A percentile compares a stretch with the other conserved stretches of the same genome.
phyloP scores from a whole-genome alignment of 495 filamentous ascomycete species.

The Penicillium paradoxum region DNA sequence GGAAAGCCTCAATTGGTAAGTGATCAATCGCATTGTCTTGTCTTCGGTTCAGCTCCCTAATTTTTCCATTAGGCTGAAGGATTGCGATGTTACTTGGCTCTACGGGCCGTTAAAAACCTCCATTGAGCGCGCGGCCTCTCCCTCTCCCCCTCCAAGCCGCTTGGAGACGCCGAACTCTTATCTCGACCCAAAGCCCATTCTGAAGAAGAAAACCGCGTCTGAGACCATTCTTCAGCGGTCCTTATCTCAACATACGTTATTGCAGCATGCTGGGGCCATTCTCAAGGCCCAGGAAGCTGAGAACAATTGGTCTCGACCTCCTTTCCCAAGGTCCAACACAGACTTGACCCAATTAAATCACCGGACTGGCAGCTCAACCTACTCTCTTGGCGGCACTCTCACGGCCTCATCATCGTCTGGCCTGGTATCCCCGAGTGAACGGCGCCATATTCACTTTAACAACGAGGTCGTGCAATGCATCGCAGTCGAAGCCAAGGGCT shows the following conservation, averaged over 20 bases:
- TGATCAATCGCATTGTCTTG: constrained; percentile 4
- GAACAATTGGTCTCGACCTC: constrained; percentile 38
- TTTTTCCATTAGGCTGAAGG: constrained; percentile 75
- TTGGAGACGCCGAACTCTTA: constrained; percentile 81
- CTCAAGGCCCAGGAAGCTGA: constrained; percentile 82
- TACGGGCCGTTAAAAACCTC: constrained; percentile 87
- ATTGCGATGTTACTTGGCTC: constrained; percentile 96
- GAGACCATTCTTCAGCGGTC: constrained; percentile 93
- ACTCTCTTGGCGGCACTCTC: constrained; percentile 25
- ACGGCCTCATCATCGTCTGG: constrained; percentile 41
- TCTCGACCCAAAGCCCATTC: constrained; percentile 79
- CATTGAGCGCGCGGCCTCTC: constrained; percentile 34
- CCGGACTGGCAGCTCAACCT: constrained; percentile 32
- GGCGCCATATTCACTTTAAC: constrained; percentile 92
- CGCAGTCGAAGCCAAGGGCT: constrained; percentile 79
- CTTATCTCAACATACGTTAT: constrained; percentile 79
- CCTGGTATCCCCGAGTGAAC: constrained; percentile 62
- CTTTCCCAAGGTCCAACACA: constrained; percentile 55
- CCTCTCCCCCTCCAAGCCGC: constrained; percentile 51
- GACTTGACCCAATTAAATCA: constrained; percentile 54
- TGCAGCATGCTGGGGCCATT: constrained; percentile 90
- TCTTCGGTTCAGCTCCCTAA: constrained; percentile 1
- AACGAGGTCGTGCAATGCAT: constrained; percentile 95
- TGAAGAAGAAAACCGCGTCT: constrained; percentile 95
- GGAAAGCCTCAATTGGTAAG: constrained; percentile 84